Evolutionary conservation across 495 filamentous ascomycete species (phyloP), one percentile per base, ranked within the genome.

Genomic region (Amorphotheca resinae): DNA sequence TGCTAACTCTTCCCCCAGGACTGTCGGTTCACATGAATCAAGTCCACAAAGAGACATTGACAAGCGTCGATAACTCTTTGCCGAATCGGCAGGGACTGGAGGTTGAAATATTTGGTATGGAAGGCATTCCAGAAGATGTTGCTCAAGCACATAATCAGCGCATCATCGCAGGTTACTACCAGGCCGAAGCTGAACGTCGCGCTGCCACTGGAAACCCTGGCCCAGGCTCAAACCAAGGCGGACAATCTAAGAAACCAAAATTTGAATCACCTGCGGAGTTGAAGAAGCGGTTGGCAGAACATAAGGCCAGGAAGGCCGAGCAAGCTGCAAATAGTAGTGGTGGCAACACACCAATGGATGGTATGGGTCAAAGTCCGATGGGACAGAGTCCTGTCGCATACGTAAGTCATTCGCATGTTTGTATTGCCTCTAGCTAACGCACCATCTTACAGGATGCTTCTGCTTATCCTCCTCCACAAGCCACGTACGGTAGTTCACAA

Each of bases 91-190:
- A 80, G 47, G 78, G 80, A 35, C 73, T 91, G 25, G 86, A 94
- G 33, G 73, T 93, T 35, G 91, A 98, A 61, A 95, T 98, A 52
- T 98, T 96, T 57, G 91, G 89, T 53, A 95, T 94, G 82, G 88
- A 96, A 54, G 91, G 91, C 51, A 83, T 98, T 15, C 91, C 91
- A 8, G 84, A 86, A 26, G 86, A 94, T 30, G 72, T 93, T 44
- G 65, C 83, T 17, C 68, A 80, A 45, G 70, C 78, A 41, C 93
- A 96, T 63, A 80, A 84, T 46, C 81, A 91, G 64, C 79, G 82
- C 43, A 84, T 96, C 49, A 73, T 83, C 40, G 69, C 76, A 26
- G 80, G 84, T 59, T 93, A 80, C 61, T 85, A 88, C 59, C 77
- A 82, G 49, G 82, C 79, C 8, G 86, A 94, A 62, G 79, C 80